These are phyloP conservation scores for Psilocybe azurescens DNA, from an alignment of 768 basidiomycete genomes.

Conservation along the genomic window DNA sequence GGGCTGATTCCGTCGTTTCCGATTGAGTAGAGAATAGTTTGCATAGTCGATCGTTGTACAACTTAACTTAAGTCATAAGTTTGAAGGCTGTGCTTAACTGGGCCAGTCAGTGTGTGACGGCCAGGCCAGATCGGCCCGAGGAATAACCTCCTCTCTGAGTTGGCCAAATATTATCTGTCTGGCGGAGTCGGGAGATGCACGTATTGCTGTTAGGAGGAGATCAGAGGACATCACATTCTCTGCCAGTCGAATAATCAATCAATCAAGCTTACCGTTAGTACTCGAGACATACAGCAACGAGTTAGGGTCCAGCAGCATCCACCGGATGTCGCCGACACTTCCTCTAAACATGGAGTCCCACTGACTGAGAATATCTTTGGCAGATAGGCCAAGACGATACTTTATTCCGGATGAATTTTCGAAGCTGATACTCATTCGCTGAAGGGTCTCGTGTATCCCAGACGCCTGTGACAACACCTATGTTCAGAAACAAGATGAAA, in stretches of 20 bases:
- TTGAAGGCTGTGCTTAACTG: no score
- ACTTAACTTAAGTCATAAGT: no score
- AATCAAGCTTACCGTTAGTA: neutral
- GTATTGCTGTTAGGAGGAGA: neutral
- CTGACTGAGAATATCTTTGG: neutral
- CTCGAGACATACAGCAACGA: neutral
- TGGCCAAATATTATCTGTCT: neutral
- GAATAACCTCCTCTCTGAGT: neutral
- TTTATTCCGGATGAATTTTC: neutral
- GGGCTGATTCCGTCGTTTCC: no score
- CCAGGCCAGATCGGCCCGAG: neutral
- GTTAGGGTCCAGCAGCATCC: neutral
- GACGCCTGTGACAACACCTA: neutral
- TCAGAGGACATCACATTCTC: neutral
- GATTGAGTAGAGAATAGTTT: no score
- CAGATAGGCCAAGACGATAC: neutral
- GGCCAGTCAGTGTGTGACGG: neutral
- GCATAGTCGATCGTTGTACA: no score
- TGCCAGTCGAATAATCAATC: no score
- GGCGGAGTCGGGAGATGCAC: neutral
- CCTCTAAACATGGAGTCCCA: neutral
- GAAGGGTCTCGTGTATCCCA: neutral
- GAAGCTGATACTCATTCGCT: neutral
- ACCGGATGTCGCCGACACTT: neutral
- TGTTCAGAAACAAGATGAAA: neutral